These are phyloP conservation scores for Amanita pallidorosea DNA, from an alignment of 768 basidiomycete species.

Conservation along the genomic window DNA sequence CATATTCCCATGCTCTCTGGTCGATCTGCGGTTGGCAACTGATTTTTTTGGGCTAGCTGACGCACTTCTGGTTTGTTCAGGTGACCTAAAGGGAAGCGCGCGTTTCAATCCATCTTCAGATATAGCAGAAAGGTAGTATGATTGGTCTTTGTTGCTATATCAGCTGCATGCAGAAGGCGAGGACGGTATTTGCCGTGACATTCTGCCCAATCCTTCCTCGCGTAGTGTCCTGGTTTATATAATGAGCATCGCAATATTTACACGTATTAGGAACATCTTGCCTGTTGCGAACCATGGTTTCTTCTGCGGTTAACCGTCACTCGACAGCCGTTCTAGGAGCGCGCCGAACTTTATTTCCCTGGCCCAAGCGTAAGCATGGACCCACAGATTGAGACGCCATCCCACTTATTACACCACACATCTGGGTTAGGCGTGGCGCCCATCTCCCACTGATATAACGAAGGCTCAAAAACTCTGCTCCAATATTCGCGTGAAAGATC, in stretches of 20 bases:
- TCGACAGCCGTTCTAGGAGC: conserved; percentile 52
- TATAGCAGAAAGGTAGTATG: conserved; percentile 81
- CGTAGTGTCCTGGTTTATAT: conserved; percentile 66
- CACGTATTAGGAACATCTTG: conserved; percentile 14
- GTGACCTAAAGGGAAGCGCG: conserved; percentile 68
- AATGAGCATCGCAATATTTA: not conserved
- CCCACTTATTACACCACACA: conserved; percentile 80
- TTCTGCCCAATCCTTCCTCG: conserved; percentile 48
- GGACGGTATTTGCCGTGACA: conserved; percentile 24
- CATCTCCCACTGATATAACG: conserved; percentile 62
- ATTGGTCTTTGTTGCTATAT: conserved; percentile 73
- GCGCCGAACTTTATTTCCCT: conserved; percentile 92
- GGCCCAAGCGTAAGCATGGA: not conserved
- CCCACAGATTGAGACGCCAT: not conserved
- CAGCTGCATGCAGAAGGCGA: conserved; percentile 40
- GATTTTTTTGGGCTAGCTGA: conserved; percentile 49
- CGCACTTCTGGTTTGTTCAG: conserved; percentile 66
- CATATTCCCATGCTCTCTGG: conserved; percentile 92
- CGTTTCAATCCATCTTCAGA: conserved; percentile 50
- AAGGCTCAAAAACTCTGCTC: conserved; percentile 84
- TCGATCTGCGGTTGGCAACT: conserved; percentile 62
- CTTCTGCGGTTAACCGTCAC: conserved; percentile 14
- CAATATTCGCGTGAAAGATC: conserved; percentile 91
- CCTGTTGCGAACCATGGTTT: conserved; percentile 76
- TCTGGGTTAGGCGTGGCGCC: conserved; percentile 91